Percentiles rank a stretch among this genome's conserved stretches.
Evolutionary conservation across 768 basidiomycete genomes (phyloP).

Genomic region (Galerina marginata): DNA sequence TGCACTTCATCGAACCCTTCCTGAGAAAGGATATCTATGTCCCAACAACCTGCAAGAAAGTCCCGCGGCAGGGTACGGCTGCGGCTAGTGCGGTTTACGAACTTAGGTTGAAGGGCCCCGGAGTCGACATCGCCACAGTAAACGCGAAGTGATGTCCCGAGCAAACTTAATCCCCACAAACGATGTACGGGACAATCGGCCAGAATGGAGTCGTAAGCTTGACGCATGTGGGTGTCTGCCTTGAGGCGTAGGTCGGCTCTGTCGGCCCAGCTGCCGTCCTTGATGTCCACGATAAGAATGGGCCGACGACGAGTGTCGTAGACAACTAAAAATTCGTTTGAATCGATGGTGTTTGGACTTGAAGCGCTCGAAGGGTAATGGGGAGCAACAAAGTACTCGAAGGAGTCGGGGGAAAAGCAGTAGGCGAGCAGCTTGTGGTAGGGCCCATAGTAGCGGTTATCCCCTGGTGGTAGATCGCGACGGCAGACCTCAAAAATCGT

Average conservation of each 20-base stretch:
- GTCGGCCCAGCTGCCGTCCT: constrained; percentile 33
- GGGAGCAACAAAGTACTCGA: too few relatives aligned
- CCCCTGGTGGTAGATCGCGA: too few relatives aligned
- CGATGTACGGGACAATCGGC: constrained; percentile 32
- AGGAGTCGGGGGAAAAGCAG: too few relatives aligned
- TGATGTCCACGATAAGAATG: constrained; percentile 38
- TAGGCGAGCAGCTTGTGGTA: too few relatives aligned
- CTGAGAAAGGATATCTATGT: constrained; percentile 38
- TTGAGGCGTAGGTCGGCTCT: constrained; percentile 31
- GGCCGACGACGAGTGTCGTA: constrained; percentile 34
- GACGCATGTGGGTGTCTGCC: constrained; percentile 38
- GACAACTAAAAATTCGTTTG: constrained; percentile 34
- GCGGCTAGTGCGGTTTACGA: constrained; percentile 23
- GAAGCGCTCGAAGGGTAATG: too few relatives aligned
- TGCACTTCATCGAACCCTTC: constrained; percentile 38
- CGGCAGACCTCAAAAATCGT: too few relatives aligned
- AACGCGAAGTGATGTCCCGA: constrained; percentile 41
- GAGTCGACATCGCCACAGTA: constrained; percentile 36
- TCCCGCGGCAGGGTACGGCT: constrained; percentile 21
- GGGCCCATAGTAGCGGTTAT: too few relatives aligned
- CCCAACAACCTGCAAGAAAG: constrained; percentile 36
- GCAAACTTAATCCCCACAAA: constrained; percentile 36
- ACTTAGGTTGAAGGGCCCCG: constrained; percentile 27
- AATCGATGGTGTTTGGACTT: constrained; percentile 31
- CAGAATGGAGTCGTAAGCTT: constrained; percentile 21